Base-by-base conservation (phyloP, 805 yeast genomes). In the Maudiozyma bulderi region DNA sequence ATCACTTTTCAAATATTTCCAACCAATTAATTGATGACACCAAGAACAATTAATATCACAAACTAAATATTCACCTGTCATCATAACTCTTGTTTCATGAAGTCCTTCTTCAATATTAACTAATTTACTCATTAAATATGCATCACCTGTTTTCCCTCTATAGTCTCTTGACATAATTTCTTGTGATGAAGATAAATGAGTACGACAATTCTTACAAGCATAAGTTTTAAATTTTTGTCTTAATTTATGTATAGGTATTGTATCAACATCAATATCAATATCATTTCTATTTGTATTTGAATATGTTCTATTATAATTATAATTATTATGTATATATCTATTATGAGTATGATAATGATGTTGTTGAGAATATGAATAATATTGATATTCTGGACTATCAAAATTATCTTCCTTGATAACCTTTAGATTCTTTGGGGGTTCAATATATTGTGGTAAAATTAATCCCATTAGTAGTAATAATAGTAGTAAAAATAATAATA, bases 1-100 rank as follows among this genome's bases (percentile, higher is more conserved):
- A 34, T 69, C 71, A 39, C 82, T 73, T 54, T 68, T 69, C 43
- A 80, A 58, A 57, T 82, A 82, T 53, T 74, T 75, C 88, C 88
- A 82, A 2, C 88, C 88, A n/a, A 82, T 66, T 47, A 74, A 62
- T 8, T 64, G 60, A 46, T 67, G 66, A 58, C 88, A 82, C 56
- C 74, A 77, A 43, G 73, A 75, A 57, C 88, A 82, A 33, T 57
- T 55, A 29, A 81, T 72, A 57, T 80, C 82, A 50, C 80, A 74
- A 2, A 82, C 84, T 0, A 70, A 57, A 55, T 80, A 82, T 29
- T 60, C 61, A 1, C 88, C 88, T 0, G 86, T 81, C 33, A 75
- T 69, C 87, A 82, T 82, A 39, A 68, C 57, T 37, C 77, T 66
- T 14, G 62, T 65, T 49, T 69, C 76, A 3, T 61, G 54, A 6